Evolutionary conservation across 371 early-diverging fungal genomes (phyloP), one percentile per base, ranked within the genome.

Genomic region (Saksenaea vasiformis): DNA sequence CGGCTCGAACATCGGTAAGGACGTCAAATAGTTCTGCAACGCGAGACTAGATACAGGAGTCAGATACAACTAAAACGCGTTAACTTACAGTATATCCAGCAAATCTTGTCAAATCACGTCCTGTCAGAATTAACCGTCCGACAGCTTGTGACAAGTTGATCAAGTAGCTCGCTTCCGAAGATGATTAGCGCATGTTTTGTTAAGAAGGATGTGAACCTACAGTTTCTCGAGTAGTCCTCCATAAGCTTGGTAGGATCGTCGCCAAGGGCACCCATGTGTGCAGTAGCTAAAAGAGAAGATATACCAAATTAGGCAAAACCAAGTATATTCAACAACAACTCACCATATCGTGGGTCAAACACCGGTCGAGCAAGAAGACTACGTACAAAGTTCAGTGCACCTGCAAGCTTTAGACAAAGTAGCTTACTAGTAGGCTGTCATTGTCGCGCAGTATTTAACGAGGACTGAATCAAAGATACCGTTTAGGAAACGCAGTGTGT

Each of bases 391-490:
- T 22, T 47, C 11, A 47, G 51, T 5, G 22, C 51, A 47, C 22
- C 10, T 47, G 22, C 22, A 41, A 9, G 9, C 11, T 19, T 10
- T n/a, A n/a, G n/a, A n/a, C 3, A 22, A 11, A 22, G 22, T 22
- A 17, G 22, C 85, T 78, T 84, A 87, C 87, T 88, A 85, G 66
- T 93, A 94, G 22, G 95, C 94, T 27, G 92, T 85, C 83, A 93
- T 92, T 36, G 94, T 94, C 58, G 95, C 94, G 41, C 88, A 88
- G 66, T 94, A 94, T 75, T 94, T 94, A 62, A 95, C 93, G 56
- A 93, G 79, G 59, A 94, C 90, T 28, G 91, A 92, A 66, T 91
- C 91, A 66, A 90, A 84, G 56, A 93, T 90, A 43, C 93, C 92
- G 68, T 93, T 91, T 36, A 85, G 65, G 66, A 93, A 90, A 38